Base-by-base conservation (phyloP, 2,329 filamentous ascomycete genomes). In the Fusarium falciforme region DNA sequence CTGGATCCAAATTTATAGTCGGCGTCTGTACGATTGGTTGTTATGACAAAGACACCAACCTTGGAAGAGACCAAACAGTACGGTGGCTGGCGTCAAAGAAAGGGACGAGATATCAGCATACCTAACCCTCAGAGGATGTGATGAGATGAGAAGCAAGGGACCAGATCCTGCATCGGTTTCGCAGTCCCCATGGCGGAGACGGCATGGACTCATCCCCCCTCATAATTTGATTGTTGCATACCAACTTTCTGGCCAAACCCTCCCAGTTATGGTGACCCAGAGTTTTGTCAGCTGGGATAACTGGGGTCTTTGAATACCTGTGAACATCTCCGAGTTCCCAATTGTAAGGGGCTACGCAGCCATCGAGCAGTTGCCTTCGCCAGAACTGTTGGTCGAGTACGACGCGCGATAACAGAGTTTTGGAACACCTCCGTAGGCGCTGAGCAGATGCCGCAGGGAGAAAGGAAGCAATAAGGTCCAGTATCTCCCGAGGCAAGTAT, bases 161-260 rank as follows among this genome's bases (percentile, higher is more conserved):
- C 49, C 49, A 64, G 31, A 64, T 57, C 16, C 61, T 58, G 14
- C 61, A 64, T 17, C 52, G 25, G 9, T 64, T 64, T 17, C 61
- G 49, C 29, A 64, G 8, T 6, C 36, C 52, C 49, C 36, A 47
- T 6, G 61, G 52, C 7, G 5, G 16, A 64, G 36, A n/a, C 7
- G n/a, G 27, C 16, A 35, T 8, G 14, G 12, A 5, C 16, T n/a
- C 17, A 11, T 47, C 27, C 16, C 5, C 36, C 25, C 47, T 64
- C 31, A 47, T 58, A 64, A 58, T 47, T 1, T 29, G 31, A 20
- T 59, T 20, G 11, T 16, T 35, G 1, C 10, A 7, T 7, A 20
- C 33, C 36, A 67, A 33, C 17, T 33, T 58, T 6, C n/a, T 17
- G 12, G 11, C 59, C 14, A 67, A 29, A 2, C 40, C 25, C 16